phyloP scores from a whole-genome alignment of 306 rosid genomes.

The Castanea crenata region DNA sequence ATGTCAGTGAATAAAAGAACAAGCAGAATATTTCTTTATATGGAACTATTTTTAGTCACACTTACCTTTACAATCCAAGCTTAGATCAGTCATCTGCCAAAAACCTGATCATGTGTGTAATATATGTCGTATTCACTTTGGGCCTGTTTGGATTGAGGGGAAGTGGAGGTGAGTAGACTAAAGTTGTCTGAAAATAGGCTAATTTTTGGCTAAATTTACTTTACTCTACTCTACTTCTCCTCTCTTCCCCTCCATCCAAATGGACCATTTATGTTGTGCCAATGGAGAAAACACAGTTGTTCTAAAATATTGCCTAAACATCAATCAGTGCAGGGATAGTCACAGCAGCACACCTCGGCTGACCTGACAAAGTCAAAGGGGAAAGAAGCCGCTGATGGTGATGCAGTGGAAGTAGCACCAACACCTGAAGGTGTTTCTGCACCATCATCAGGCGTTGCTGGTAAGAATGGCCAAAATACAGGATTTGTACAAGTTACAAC shows the following conservation, averaged over 20 bases:
- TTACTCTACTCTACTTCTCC: no score
- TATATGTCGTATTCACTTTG: not conserved
- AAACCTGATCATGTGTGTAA: conserved; percentile 1
- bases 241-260: no score
- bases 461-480: conserved; percentile 30
- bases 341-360: conserved; percentile 26
- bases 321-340: conserved; percentile 51
- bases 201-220: no score
- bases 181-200: no score
- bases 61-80: no score
- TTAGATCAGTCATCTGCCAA: not conserved
- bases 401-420: conserved; percentile 23
- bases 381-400: conserved; percentile 41
- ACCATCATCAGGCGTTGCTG: conserved; percentile 35
- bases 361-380: conserved; percentile 28
- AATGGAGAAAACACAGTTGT: conserved; percentile 6
- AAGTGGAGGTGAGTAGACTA: no score
- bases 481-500: conserved; percentile 39
- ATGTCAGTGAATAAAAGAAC: not conserved
- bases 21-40: not conserved
- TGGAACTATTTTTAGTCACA: not conserved
- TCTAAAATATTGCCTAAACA: conserved; percentile 16
- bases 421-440: conserved; percentile 32
- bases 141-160: not conserved
- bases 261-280: not conserved